Evolutionary conservation across 306 rosid species (phyloP).

Genomic region (Prosopis cineraria): DNA sequence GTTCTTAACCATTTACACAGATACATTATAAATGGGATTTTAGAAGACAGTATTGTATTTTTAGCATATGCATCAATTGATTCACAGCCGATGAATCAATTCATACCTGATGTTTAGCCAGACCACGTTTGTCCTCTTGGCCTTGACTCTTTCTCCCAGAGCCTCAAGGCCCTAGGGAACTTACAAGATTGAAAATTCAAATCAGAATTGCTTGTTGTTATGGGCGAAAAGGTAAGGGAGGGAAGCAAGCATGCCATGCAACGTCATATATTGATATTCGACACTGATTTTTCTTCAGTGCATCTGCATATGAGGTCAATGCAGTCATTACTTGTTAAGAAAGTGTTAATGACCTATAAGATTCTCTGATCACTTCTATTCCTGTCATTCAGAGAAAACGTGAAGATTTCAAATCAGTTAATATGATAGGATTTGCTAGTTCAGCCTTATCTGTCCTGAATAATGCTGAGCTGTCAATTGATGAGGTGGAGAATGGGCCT

Average conservation of each 20-base stretch:
- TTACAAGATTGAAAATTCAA: slow-evolving; percentile 11
- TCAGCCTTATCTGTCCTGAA: slow-evolving; percentile 72
- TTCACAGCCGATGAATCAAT: not conserved
- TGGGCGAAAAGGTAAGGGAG: not conserved
- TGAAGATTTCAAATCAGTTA: slow-evolving; percentile 54
- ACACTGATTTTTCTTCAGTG: slow-evolving; percentile 16
- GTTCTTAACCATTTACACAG: not conserved
- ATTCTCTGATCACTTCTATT: slow-evolving; percentile 38
- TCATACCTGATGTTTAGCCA: not conserved
- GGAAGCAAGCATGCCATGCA: slow-evolving; percentile 15
- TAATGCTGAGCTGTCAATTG: slow-evolving; percentile 77
- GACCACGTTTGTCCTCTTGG: not conserved
- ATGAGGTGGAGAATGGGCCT: slow-evolving; percentile 54
- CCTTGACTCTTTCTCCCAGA: not conserved
- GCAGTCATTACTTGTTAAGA: slow-evolving; percentile 23
- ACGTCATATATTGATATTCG: not conserved
- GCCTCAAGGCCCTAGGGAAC: not conserved
- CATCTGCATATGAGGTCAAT: slow-evolving; percentile 4
- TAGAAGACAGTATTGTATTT: not conserved
- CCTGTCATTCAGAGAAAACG: slow-evolving; percentile 67
- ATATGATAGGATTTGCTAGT: slow-evolving; percentile 76
- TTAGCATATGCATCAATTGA: slow-evolving; percentile 19
- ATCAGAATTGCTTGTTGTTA: slow-evolving; percentile 20
- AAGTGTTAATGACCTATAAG: slow-evolving; percentile 25
- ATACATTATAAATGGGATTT: not conserved